Percentiles rank a stretch among this genome's conserved stretches.
Evolutionary conservation across 768 basidiomycete genomes (phyloP).

Genomic region (Russula foetens): DNA sequence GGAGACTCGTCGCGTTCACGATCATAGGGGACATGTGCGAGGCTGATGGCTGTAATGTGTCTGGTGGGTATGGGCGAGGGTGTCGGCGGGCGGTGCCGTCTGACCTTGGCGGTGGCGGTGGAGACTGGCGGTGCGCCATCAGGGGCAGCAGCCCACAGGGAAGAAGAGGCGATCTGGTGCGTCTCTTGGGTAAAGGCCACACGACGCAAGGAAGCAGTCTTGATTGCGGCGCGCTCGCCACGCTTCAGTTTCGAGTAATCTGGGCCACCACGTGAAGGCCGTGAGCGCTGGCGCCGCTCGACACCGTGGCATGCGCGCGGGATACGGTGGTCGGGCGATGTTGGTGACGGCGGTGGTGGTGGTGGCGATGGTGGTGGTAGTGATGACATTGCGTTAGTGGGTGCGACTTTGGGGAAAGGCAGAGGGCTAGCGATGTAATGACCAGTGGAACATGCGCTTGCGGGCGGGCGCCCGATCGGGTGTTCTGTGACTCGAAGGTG

Average conservation of each 20-base stretch:
- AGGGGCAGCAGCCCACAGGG: neutral
- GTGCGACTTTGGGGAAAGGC: neutral
- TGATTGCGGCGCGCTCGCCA: neutral
- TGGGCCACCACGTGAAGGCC: neutral
- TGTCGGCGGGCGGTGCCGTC: neutral
- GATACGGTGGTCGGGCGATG: neutral
- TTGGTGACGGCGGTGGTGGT: neutral
- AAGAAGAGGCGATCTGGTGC: conserved; percentile 2
- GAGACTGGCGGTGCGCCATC: neutral
- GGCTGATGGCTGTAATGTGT: neutral
- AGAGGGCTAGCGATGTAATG: conserved; percentile 1
- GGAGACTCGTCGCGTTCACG: conserved; percentile 4
- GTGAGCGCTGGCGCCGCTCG: conserved; percentile 4
- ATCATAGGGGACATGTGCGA: neutral
- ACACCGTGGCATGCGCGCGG: conserved; percentile 7
- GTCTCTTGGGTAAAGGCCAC: neutral
- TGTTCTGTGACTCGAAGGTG: neutral
- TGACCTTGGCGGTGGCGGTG: neutral
- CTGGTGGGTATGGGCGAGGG: neutral
- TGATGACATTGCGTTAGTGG: neutral
- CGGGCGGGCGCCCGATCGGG: neutral
- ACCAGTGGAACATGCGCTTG: neutral
- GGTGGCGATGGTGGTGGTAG: neutral
- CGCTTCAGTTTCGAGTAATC: neutral
- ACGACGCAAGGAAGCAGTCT: neutral